Conservation (phyloP, 2,329 filamentous ascomycete species). For the Xylaria sp. region DNA sequence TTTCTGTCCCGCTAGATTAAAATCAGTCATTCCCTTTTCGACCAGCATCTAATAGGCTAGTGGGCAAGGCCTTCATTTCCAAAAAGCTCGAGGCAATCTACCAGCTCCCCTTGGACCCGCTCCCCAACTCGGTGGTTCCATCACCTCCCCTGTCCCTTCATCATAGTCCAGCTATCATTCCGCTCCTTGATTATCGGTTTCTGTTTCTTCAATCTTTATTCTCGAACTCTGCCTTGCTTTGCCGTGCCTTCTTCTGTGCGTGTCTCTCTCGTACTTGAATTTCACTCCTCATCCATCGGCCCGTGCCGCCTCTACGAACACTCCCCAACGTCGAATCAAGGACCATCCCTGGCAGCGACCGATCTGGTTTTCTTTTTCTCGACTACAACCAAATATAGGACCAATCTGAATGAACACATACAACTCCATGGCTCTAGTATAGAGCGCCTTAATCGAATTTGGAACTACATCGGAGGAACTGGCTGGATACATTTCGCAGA, state of each 20-base stretch:
- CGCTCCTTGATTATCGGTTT: constrained; percentile 37
- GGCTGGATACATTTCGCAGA: constrained; percentile 39
- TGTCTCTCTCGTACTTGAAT: constrained; percentile 34
- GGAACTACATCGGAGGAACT: constrained; percentile 46
- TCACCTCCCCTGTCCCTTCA: constrained; percentile 49
- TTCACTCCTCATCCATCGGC: constrained; percentile 18
- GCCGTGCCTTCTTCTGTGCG: constrained; percentile 16
- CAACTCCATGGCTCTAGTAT: constrained; percentile 51
- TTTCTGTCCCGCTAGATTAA: constrained; percentile 43
- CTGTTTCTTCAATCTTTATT: constrained; percentile 39
- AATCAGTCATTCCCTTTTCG: constrained; percentile 49
- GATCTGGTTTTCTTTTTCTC: constrained; percentile 25
- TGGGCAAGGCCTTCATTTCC: constrained; percentile 51
- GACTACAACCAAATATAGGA: constrained; percentile 35
- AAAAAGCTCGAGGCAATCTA: constrained; percentile 50
- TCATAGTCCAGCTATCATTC: constrained; percentile 47
- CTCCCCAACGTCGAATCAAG: constrained; percentile 24
- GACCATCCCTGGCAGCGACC: constrained; percentile 27
- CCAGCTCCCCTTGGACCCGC: constrained; percentile 50
- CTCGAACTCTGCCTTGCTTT: constrained; percentile 25
- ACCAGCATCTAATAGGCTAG: constrained; percentile 50
- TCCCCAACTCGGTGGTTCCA: constrained; percentile 50
- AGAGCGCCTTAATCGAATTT: constrained; percentile 50
- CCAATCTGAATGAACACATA: constrained; percentile 53
- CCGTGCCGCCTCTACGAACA: constrained; percentile 39